Evolutionary conservation across 768 basidiomycete genomes (phyloP).

Genomic region (Leccinum variicolor): DNA sequence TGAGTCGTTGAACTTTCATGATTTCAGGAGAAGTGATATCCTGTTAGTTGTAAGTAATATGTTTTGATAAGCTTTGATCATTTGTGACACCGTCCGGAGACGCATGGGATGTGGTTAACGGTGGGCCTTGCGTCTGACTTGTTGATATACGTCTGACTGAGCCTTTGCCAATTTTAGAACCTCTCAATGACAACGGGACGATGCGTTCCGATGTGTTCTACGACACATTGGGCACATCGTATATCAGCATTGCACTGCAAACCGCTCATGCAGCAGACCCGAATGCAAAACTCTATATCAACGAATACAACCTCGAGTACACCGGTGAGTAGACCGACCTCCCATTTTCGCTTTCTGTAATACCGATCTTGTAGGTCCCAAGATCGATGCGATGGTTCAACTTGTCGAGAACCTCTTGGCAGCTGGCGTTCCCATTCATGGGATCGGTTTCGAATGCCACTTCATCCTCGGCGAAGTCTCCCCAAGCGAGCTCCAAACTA

Average conservation of each 20-base stretch:
- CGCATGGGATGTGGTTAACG: slow-evolving; percentile 22
- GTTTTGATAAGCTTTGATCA: neutral
- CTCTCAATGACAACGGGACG: slow-evolving; percentile 54
- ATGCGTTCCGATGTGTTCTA: slow-evolving; percentile 52
- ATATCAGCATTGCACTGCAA: slow-evolving; percentile 48
- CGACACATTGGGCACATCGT: slow-evolving; percentile 46
- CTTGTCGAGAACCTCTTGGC: slow-evolving; percentile 48
- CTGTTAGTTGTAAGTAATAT: slow-evolving; percentile 12
- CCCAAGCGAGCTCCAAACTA: slow-evolving; percentile 39
- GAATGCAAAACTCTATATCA: slow-evolving; percentile 32
- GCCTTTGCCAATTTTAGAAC: slow-evolving; percentile 3
- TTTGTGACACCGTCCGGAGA: slow-evolving; percentile 7
- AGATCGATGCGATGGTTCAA: slow-evolving; percentile 49
- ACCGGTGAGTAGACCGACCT: slow-evolving; percentile 14
- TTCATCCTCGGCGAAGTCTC: slow-evolving; percentile 58
- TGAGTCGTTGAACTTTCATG: neutral
- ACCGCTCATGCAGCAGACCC: slow-evolving; percentile 30
- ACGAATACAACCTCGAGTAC: slow-evolving; percentile 28
- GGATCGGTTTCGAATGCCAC: slow-evolving; percentile 60
- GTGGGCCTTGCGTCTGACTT: neutral
- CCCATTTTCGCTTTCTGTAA: neutral
- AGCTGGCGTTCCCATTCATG: slow-evolving; percentile 52
- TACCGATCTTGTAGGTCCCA: slow-evolving; percentile 4
- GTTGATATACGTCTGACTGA: neutral
- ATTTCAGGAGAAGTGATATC: neutral